Base-by-base conservation (phyloP, 306 rosid genomes). In the Pyrus communis region DNA sequence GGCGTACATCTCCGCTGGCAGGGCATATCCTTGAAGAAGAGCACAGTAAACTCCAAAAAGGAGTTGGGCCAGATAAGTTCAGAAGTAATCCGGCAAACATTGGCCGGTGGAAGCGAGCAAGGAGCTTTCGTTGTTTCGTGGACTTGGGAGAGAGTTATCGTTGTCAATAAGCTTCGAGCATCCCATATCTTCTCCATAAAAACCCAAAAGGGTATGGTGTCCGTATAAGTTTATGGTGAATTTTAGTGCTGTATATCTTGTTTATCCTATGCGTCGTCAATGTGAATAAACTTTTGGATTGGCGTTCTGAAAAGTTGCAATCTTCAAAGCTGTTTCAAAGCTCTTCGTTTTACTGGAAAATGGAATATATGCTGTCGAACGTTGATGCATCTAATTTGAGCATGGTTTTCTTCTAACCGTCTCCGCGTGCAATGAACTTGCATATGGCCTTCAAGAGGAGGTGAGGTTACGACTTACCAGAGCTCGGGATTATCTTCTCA, bases 401-500 rank as follows among this genome's bases (percentile, higher is more conserved):
- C 65, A 62, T 23, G 88, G 86, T 25, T 86, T 83, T 74, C 72
- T 80, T 77, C 77, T 87, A n/a, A 82, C 78, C 75, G 45, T 46
- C 22, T 45, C 75, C 43, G 74, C 81, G 11, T 79, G 86, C 84
- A 69, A 66, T 69, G 84, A 79, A 76, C 97, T 91, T 75, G 79
- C 77, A 51, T 73, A 74, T n/a, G 97, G 97, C 62, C 96, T 93
- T 75, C 80, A 55, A 12, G 68, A 76, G 69, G 87, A 84, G 81
- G 91, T 89, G 66, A 83, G 75, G 92, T 80, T 79, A 75, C 85
- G 11, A 35, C 40, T 35, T 35, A 35, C 40, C 2, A 35, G 98
- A 91, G 79, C 93, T 91, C 22, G 77, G 88, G 71, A 78, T 82
- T 28, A 76, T 91, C 74, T 81, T 76, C 84, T 86, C 87, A 2